Evolutionary conservation across 305 asterid species (phyloP), one percentile per base, ranked within the genome.

Genomic region (Solanum hybrid): DNA sequence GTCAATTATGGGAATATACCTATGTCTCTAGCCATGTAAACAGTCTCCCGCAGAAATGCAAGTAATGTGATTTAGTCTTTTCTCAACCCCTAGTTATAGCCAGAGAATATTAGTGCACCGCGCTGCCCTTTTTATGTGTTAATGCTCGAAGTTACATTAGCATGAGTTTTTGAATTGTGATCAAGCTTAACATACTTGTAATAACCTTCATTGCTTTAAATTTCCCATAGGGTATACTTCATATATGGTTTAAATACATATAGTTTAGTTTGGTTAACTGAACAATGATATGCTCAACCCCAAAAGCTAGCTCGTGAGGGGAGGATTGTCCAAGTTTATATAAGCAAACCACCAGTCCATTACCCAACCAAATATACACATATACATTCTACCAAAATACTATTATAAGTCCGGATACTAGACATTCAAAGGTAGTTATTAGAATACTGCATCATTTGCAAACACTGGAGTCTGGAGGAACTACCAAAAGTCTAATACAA

Each of bases 81-180:
- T 46, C 61, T 46, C 61, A 0, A 0, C 20, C 69, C 69, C 24
- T 57, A 0, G 24, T 57, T 69, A 69, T 24, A 69, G 31, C 69
- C 24, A 0, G 11, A 57, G 69, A 57, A 57, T 6, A 57, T 57
- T 46, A 3, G 31, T 24, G 34, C 64, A 37, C 22, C 35, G 3
- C 4, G 33, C 12, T 0, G 12, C 3, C 36, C 69, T 39, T 39
- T 77, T 39, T 39, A 26, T 33, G 14, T 76, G n/a, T 31, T 75
- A 4, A 28, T 28, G 35, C 35, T 24, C 76, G 0, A 24, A 69
- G 76, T 69, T 69, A 69, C 76, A 69, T 11, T 24, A 24, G 20
- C 77, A 69, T 11, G 77, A 71, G 0, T n/a, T n/a, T 2, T n/a
- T n/a, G 75, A 0, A 0, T 67, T 67, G 31, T n/a, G 13, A 69